phyloP scores from a whole-genome alignment of 2,329 filamentous ascomycete species.

The Zymoseptoria crescenta region DNA sequence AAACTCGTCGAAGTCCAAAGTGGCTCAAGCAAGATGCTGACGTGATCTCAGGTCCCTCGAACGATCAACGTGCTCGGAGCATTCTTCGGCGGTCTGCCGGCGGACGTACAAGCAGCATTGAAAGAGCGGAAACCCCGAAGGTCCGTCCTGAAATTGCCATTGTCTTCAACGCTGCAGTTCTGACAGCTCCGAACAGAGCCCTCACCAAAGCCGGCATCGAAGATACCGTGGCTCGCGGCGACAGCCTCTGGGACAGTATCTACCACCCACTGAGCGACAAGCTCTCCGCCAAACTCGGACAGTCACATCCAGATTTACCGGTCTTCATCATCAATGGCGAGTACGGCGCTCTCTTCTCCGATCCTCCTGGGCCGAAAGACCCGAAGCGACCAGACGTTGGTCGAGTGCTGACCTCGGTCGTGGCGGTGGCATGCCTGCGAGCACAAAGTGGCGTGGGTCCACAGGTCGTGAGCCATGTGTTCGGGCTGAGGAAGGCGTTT shows the following conservation, averaged over 20 bases:
- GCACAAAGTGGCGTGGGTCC: slow-evolving; percentile 76
- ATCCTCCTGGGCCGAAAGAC: slow-evolving; percentile 45
- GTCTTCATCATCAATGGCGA: slow-evolving; percentile 69
- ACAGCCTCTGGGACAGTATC: slow-evolving; percentile 64
- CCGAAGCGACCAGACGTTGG: slow-evolving; percentile 48
- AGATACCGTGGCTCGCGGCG: slow-evolving; percentile 50
- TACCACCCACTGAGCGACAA: slow-evolving; percentile 69
- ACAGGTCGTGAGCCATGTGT: slow-evolving; percentile 74
- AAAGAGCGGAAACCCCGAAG: slow-evolving; percentile 20
- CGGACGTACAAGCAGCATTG: slow-evolving; percentile 47
- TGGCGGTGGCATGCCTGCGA: slow-evolving; percentile 66
- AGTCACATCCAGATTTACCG: slow-evolving; percentile 73
- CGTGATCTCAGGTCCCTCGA: slow-evolving; percentile 54
- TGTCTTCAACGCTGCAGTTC: background rate
- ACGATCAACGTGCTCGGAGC: slow-evolving; percentile 74
- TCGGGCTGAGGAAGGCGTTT: slow-evolving; percentile 68
- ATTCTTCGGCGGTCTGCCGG: slow-evolving; percentile 57
- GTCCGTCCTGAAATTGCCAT: slow-evolving; percentile 1
- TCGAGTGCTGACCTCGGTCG: slow-evolving; percentile 61
- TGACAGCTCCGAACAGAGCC: slow-evolving; percentile 10
- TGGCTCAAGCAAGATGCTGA: background rate
- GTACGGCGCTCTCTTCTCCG: slow-evolving; percentile 65
- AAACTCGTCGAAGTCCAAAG: slow-evolving; percentile 7
- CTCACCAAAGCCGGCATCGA: slow-evolving; percentile 42
- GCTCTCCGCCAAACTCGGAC: slow-evolving; percentile 60